Percentiles rank a stretch among this genome's conserved stretches.
Conservation (phyloP, 2,329 filamentous ascomycete genomes). For the Dryadomyces quercus-mongolicae region DNA sequence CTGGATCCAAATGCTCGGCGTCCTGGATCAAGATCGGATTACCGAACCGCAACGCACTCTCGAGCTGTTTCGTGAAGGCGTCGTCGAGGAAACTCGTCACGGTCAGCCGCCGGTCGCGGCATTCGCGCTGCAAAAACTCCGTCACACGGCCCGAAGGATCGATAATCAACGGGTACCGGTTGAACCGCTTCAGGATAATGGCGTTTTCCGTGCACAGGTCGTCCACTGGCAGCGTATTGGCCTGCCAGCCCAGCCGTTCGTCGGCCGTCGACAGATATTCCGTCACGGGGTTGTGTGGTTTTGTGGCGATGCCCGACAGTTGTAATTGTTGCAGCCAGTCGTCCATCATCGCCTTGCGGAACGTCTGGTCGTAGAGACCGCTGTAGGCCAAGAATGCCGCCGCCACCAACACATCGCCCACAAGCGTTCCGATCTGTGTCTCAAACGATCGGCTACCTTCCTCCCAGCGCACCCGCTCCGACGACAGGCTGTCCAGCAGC, state of each 20-base stretch:
- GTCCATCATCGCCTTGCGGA: slow-evolving; percentile 94
- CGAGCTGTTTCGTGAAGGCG: slow-evolving; percentile 93
- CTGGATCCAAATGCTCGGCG: slow-evolving; percentile 90
- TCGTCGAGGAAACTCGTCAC: slow-evolving; percentile 98
- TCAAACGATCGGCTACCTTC: slow-evolving; percentile 97
- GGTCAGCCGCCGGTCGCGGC: slow-evolving; percentile 83
- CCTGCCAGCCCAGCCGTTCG: slow-evolving; percentile 89
- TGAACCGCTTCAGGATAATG: slow-evolving; percentile 94
- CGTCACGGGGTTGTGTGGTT: slow-evolving; percentile 85
- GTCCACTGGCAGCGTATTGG: slow-evolving; percentile 84
- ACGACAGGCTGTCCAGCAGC: slow-evolving; percentile 86
- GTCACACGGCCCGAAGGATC: slow-evolving; percentile 91
- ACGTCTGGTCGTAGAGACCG: slow-evolving; percentile 94
- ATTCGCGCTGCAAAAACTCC: slow-evolving; percentile 91
- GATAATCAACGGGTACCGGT: slow-evolving; percentile 95
- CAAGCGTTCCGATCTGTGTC: slow-evolving; percentile 90
- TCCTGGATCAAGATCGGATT: slow-evolving; percentile 98
- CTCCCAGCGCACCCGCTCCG: slow-evolving; percentile 88
- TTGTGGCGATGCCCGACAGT: slow-evolving; percentile 86
- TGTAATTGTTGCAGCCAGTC: slow-evolving; percentile 93
- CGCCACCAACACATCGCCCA: slow-evolving; percentile 92
- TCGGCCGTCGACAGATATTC: slow-evolving; percentile 96
- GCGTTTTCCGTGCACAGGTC: slow-evolving; percentile 98
- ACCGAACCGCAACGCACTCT: slow-evolving; percentile 92
- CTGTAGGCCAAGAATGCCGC: slow-evolving; percentile 95